These are phyloP conservation scores for Chytriomyces sp. DNA, from an alignment of 192 early-diverging fungal species.

Conservation along the genomic window DNA sequence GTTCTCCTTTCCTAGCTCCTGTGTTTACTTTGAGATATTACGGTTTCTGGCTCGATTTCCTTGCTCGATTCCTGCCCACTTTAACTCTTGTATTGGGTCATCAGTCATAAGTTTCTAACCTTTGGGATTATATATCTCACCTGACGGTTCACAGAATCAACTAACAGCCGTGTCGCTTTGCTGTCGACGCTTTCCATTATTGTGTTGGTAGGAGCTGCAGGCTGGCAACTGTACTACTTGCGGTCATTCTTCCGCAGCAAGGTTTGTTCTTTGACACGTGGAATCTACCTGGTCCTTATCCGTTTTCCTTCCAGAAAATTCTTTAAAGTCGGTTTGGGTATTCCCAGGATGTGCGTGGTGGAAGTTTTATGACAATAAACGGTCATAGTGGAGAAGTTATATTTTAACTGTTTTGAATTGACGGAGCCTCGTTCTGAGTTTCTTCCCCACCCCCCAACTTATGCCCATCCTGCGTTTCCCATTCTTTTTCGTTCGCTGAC, in stretches of 20 bases:
- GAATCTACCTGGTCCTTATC: neutral
- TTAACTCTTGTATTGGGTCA: no score
- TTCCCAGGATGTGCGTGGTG: neutral
- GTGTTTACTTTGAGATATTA: neutral
- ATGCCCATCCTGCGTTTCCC: neutral
- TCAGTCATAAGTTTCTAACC: no score
- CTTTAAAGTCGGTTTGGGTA: neutral
- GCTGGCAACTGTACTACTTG: conserved; percentile 81
- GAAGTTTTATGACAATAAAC: neutral
- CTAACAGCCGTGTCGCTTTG: conserved; percentile 85
- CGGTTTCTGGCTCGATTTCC: neutral
- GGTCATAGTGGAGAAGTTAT: neutral
- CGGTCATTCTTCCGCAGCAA: conserved; percentile 37
- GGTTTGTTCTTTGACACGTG: neutral
- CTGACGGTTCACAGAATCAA: no score
- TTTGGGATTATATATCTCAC: no score
- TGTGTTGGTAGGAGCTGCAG: conserved; percentile 66
- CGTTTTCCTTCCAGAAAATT: neutral
- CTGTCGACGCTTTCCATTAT: conserved; percentile 78
- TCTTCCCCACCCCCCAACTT: neutral
- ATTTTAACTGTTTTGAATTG: neutral
- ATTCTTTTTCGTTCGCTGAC: neutral
- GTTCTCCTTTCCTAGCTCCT: neutral
- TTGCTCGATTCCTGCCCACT: no score
- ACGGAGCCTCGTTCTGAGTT: neutral